Base-by-base conservation (phyloP, 1,284 basidiomycete genomes). In the Boletus sp. region DNA sequence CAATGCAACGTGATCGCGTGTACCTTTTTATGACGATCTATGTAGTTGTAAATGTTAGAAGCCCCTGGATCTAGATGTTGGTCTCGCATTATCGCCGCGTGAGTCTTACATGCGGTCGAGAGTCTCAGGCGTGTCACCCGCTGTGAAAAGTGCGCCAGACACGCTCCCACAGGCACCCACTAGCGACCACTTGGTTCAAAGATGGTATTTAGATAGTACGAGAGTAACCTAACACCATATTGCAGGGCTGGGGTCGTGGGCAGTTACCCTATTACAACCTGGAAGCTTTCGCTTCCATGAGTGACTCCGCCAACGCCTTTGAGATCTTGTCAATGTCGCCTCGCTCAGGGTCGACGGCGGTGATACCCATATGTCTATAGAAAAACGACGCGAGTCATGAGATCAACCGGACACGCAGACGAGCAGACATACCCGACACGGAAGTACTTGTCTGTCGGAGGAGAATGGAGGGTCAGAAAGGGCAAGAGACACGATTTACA, bases 351-450 rank as follows among this genome's bases (percentile, higher is more conserved):
- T 94, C 79, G 22, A 88, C 81, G 22, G 81, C 93, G 8, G 88
- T 87, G 49, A 88, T 69, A 47, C 94, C 94, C 93, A 97, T 95
- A 69, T 96, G 94, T 20, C 91, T 83, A 55, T 8, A 26, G 12
- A 9, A 35, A 16, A 19, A 37, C 2, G 6, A 17, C 1, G 41
- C 63, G 22, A 59, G 50, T 32, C 5, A 2, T 20, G 27, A 40
- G 25, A 23, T 33, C 2, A 42, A 27, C 60, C 59, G 55, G 57
- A 62, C 8, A 12, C 51, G 57, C 47, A 14, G 6, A 44, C 8
- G 20, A 42, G 44, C 4, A 13, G 36, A 70, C 77, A 38, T 58
- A 79, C 81, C 88, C 87, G 44, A 91, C 80, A 47, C 87, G 81
- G 81, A 91, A 88, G 64, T 90, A 90, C 58, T 80, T 82, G 60